Evolutionary conservation across 176 grass and related monocot genomes (phyloP).

Genomic region (Avena insularis): DNA sequence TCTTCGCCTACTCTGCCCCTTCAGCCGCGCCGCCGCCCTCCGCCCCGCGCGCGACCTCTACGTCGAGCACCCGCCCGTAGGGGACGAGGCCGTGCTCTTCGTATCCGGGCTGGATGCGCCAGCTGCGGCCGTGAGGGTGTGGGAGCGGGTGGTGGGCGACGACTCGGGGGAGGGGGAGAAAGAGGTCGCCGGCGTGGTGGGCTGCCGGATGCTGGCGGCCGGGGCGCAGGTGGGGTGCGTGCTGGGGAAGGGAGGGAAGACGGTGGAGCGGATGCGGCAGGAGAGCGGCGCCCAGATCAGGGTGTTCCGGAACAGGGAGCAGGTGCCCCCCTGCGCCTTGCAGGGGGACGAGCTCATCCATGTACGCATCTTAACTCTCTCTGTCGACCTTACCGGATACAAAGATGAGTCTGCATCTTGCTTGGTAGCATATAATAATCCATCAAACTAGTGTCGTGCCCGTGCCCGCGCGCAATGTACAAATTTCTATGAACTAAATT

Average conservation of each 20-base stretch:
- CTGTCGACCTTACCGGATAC: not conserved
- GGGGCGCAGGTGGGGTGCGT: slow-evolving; percentile 64
- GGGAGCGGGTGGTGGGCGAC: slow-evolving; percentile 57
- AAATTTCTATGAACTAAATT: not conserved
- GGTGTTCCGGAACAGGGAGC: slow-evolving; percentile 71
- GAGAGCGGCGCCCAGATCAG: slow-evolving; percentile 80
- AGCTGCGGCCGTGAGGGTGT: slow-evolving; percentile 55
- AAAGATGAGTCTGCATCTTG: not conserved
- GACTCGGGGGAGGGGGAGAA: slow-evolving; percentile 51
- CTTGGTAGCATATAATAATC: slow-evolving; percentile 8
- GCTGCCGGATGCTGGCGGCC: slow-evolving; percentile 64
- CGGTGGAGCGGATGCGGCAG: slow-evolving; percentile 70
- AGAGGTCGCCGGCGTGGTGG: slow-evolving; percentile 52
- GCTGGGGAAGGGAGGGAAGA: slow-evolving; percentile 74
- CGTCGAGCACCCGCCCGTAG: slow-evolving; percentile 53
- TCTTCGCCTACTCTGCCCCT: slow-evolving; percentile 66
- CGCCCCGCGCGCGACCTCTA: slow-evolving; percentile 45
- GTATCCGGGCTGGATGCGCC: slow-evolving; percentile 48
- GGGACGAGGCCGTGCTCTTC: slow-evolving; percentile 61
- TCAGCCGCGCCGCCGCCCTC: slow-evolving; percentile 37
- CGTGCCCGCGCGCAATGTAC: not conserved
- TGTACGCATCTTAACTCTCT: slow-evolving; percentile 47
- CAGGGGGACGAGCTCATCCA: slow-evolving; percentile 71
- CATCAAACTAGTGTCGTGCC: not conserved
- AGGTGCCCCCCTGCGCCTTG: slow-evolving; percentile 55